Percentiles rank a stretch among this genome's conserved stretches.
Evolutionary conservation across 179 eudicot genomes (phyloP).

Genomic region (Drosera spatulata): DNA sequence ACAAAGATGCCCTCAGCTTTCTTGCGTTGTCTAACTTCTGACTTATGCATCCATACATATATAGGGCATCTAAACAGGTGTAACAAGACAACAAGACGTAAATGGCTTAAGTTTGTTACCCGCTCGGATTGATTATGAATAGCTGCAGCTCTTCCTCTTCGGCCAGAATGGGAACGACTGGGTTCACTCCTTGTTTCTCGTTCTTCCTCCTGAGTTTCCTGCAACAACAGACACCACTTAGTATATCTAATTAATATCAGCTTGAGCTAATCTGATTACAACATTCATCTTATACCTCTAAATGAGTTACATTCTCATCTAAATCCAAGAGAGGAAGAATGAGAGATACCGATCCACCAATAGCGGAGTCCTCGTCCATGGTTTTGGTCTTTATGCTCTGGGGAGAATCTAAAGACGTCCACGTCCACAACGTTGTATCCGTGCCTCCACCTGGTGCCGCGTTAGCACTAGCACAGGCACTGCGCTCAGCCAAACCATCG

Average conservation of each 20-base stretch:
- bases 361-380: conserved; percentile 58
- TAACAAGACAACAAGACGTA: neutral
- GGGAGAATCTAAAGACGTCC: conserved; percentile 59
- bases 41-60: too few relatives aligned
- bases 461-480: conserved; percentile 51
- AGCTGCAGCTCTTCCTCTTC: conserved; percentile 64
- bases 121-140: conserved; percentile 85
- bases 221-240: neutral
- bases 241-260: too few relatives aligned
- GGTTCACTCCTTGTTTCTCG: conserved; percentile 40
- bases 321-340: neutral
- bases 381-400: conserved; percentile 38
- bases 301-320: too few relatives aligned
- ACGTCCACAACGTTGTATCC: conserved; percentile 43
- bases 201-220: conserved; percentile 59
- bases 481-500: conserved; percentile 17
- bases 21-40: too few relatives aligned
- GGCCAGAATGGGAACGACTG: conserved; percentile 38
- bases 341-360: conserved; percentile 43
- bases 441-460: conserved; percentile 33
- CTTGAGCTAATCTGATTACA: too few relatives aligned
- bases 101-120: conserved; percentile 21
- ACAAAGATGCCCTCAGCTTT: too few relatives aligned
- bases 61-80: too few relatives aligned
- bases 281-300: too few relatives aligned